Evolutionary conservation across 148 eudicot species (phyloP).

Genomic region (Chenopodium quinoa): DNA sequence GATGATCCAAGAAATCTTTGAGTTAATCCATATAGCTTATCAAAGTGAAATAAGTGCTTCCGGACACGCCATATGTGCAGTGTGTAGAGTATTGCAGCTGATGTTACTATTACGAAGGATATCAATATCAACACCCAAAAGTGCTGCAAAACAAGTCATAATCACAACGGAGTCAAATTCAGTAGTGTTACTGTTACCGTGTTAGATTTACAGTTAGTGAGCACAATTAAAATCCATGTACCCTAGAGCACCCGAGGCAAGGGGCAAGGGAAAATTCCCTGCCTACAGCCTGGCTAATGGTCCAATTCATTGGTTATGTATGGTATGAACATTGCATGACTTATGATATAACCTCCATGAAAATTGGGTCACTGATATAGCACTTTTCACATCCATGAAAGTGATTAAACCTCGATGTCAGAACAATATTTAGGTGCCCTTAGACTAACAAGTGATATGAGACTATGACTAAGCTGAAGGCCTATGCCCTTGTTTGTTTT

Average conservation of each 20-base stretch:
- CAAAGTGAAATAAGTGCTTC: conserved; percentile 75
- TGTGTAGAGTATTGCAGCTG: conserved; percentile 66
- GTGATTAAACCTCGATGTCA: too few relatives aligned
- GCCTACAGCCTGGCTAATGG: too few relatives aligned
- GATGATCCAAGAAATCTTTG: neutral
- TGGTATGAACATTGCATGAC: too few relatives aligned
- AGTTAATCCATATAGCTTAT: conserved; percentile 41
- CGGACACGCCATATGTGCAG: conserved; percentile 60
- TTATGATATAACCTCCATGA: too few relatives aligned
- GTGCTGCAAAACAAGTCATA: conserved; percentile 44
- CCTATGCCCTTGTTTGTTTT: neutral
- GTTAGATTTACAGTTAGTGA: neutral
- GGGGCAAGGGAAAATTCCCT: too few relatives aligned
- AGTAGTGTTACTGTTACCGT: neutral
- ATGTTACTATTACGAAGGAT: conserved; percentile 58
- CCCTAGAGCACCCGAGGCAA: neutral
- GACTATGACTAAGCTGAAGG: neutral
- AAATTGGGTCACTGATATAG: too few relatives aligned
- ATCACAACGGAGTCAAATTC: neutral
- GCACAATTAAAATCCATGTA: neutral
- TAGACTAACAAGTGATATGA: too few relatives aligned
- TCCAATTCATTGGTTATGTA: too few relatives aligned
- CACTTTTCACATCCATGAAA: too few relatives aligned
- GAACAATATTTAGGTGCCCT: too few relatives aligned
- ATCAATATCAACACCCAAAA: conserved; percentile 72